Conservation (phyloP, 306 rosid species). For the Begonia loranthoides region DNA sequence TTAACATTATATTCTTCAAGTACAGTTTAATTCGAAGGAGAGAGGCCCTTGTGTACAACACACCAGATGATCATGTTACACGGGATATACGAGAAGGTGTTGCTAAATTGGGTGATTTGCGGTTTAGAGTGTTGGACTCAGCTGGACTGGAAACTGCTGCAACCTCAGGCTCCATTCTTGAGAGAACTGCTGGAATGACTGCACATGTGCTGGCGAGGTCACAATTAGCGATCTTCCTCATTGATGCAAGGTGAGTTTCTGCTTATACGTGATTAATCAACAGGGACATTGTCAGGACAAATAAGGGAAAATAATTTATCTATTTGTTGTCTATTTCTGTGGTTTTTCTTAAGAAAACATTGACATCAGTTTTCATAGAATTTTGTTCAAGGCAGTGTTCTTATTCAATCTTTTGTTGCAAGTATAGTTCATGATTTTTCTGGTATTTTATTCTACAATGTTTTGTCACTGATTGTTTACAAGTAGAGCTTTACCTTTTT, state of each 20-base stretch:
- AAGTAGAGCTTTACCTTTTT: no score
- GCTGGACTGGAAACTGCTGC: slow-evolving; percentile 82
- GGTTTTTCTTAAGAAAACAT: no score
- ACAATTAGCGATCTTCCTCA: slow-evolving; percentile 61
- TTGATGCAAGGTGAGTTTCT: slow-evolving; percentile 52
- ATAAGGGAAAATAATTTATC: no score
- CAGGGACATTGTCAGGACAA: not conserved
- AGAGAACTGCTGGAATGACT: slow-evolving; percentile 74
- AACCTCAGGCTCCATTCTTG: slow-evolving; percentile 71
- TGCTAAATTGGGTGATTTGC: slow-evolving; percentile 75
- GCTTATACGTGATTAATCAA: no score
- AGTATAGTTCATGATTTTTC: not conserved
- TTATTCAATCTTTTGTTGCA: not conserved
- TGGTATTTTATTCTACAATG: not conserved
- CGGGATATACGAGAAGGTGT: slow-evolving; percentile 85
- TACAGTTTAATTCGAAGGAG: slow-evolving; percentile 68
- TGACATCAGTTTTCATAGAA: no score
- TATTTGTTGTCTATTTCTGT: no score
- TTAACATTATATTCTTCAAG: not conserved
- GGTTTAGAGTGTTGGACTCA: slow-evolving; percentile 83
- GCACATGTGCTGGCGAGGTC: slow-evolving; percentile 47
- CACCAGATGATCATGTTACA: slow-evolving; percentile 89
- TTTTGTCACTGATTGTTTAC: not conserved
- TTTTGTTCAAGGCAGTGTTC: no score
- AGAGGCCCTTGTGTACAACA: slow-evolving; percentile 90